Evolutionary conservation across 139 green algal species (phyloP), one percentile per base, ranked within the genome.

Genomic region (Chlamydomonas incerta): DNA sequence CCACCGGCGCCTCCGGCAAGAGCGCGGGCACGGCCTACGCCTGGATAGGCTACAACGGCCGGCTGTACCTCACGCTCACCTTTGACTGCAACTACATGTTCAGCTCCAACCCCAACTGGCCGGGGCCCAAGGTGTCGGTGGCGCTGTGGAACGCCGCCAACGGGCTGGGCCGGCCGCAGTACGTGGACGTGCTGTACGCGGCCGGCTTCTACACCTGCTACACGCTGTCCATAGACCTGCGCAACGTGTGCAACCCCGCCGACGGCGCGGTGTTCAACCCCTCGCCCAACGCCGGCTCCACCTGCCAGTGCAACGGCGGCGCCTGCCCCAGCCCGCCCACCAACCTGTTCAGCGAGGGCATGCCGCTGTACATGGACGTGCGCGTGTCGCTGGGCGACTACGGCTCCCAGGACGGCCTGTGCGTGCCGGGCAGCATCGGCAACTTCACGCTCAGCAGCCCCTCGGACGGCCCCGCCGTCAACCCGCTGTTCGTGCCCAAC

Each of bases 51-150:
- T 91, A 91, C 67, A 69, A 58, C 8, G 69, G 50, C 18, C 72
- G 74, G 18, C 46, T 91, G 58, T 91, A 89, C 58, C 62, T 91
- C 58, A 89, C 88, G 31, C 46, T 89, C 37, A 37, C 50, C 21
- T 88, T 89, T n/a, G 55, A 85, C 63, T 91, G 88, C 88, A 81
- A 77, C 50, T 86, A 75, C 70, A 74, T 89, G 67, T 81, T 89
- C 58, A 81, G 23, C 47, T 89, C 88, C 4, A 57, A 76, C 26
- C 71, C 81, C 20, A 47, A 57, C 52, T 17, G 50, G 23, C 20
- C 77, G n/a, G 9, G 26, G 1, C 41, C 34, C 29, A 20, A 80
- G 10, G 80, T 86, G 4, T 63, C 34, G 6, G 41, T 86, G 5
- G 80, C 68, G 35, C 4, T 86, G 17, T 79, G 1, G 3, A 63